Conservation (phyloP, 2,329 filamentous ascomycete species). For the Bertia moriformis region DNA sequence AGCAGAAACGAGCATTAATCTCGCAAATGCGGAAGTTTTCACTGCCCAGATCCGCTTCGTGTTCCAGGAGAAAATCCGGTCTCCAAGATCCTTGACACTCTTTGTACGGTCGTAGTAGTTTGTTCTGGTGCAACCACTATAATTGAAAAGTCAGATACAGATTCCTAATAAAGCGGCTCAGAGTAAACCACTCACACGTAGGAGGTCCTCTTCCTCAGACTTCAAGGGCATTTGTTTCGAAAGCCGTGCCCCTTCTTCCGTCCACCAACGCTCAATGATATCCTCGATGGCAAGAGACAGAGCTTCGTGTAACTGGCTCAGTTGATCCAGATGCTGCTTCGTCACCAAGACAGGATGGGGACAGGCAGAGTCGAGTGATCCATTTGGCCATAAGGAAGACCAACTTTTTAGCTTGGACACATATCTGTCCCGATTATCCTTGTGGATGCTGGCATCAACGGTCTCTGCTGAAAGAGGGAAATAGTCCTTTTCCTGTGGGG, state of each 20-base stretch:
- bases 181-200: constrained; percentile 14
- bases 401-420: no score
- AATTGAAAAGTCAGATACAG: no score
- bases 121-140: no score
- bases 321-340: constrained; percentile 2
- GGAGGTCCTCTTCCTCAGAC: constrained; percentile 9
- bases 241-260: constrained; percentile 8
- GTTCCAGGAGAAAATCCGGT: constrained; percentile 7
- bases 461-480: no score
- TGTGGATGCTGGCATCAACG: no score
- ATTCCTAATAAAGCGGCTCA: constrained; percentile 10
- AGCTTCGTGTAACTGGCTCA: constrained; percentile 7
- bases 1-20: constrained; percentile 7
- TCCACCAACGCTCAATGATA: constrained; percentile 13
- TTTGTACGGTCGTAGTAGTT: constrained; percentile 4
- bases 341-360: neutral
- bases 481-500: no score
- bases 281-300: constrained; percentile 10
- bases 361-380: no score
- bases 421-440: no score
- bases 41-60: neutral
- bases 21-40: constrained; percentile 7
- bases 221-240: constrained; percentile 12
- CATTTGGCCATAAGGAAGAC: no score
- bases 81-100: constrained; percentile 7